Evolutionary conservation across 352 stramenopile species (phyloP).

Genomic region (Phytophthora uliginosa): DNA sequence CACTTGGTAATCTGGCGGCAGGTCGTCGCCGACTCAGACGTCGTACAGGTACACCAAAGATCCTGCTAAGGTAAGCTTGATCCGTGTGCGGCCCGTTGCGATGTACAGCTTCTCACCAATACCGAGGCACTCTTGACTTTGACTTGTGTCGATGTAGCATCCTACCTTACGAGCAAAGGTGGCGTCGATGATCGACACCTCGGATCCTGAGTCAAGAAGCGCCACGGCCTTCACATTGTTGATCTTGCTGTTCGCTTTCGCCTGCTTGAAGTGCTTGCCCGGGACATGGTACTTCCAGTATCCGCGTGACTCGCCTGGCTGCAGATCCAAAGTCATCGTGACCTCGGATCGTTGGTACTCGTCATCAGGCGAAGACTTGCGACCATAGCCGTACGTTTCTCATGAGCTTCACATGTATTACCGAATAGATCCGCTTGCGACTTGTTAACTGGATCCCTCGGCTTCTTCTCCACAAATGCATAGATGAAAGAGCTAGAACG

Average conservation of each 20-base stretch:
- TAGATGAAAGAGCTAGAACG: not conserved
- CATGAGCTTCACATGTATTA: not conserved
- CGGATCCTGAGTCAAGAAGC: not conserved
- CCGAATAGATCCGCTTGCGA: too few relatives aligned
- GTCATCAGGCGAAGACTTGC: too few relatives aligned
- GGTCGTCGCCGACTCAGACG: not conserved
- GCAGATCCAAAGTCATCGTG: too few relatives aligned
- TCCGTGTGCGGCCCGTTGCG: not conserved
- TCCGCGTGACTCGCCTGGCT: too few relatives aligned
- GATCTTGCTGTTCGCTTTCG: not conserved
- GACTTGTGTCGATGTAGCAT: not conserved
- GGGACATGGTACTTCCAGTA: not conserved
- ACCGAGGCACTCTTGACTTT: not conserved
- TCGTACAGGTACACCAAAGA: not conserved
- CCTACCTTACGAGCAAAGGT: not conserved
- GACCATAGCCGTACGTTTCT: too few relatives aligned
- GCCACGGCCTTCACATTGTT: not conserved
- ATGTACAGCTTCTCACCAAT: not conserved
- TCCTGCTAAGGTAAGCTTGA: not conserved
- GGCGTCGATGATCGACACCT: not conserved
- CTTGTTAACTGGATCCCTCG: too few relatives aligned
- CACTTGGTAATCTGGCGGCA: not conserved
- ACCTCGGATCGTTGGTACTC: too few relatives aligned
- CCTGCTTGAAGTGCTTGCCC: not conserved
- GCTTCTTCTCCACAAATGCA: too few relatives aligned